Percentiles rank a stretch among this genome's conserved stretches.
phyloP scores from a whole-genome alignment of 2,329 filamentous ascomycete genomes.

The Knufia petricola region DNA sequence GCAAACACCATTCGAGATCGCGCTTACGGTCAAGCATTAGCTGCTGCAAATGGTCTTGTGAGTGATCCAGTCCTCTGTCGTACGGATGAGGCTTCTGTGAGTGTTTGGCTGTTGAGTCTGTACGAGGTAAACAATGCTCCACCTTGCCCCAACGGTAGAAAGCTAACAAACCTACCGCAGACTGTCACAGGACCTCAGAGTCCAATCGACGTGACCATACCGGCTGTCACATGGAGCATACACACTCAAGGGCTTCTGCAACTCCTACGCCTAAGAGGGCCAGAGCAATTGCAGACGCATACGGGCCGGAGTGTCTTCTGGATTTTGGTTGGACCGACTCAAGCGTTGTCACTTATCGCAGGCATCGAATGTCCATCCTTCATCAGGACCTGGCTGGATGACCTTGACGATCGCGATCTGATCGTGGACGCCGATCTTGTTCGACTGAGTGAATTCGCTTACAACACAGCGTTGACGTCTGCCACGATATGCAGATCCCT shows the following conservation, averaged over 20 bases:
- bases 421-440: conserved; percentile 5
- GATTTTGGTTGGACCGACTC: conserved; percentile 12
- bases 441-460: conserved; percentile 12
- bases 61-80: conserved; percentile 8
- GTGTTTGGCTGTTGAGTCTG: conserved; percentile 17
- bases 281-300: conserved; percentile 6
- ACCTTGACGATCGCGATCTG: conserved; percentile 8
- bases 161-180: conserved; percentile 1
- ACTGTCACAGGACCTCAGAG: conserved; percentile 11
- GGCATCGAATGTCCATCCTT: conserved; percentile 13
- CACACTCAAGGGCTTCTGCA: conserved; percentile 15
- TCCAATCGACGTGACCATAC: background rate
- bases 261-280: conserved; percentile 14
- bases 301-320: conserved; percentile 14
- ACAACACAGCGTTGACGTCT: conserved; percentile 10
- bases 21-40: conserved; percentile 14
- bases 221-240: conserved; percentile 12
- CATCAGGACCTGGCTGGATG: conserved; percentile 13
- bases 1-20: conserved; percentile 10
- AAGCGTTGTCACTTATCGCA: conserved; percentile 14
- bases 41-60: conserved; percentile 15
- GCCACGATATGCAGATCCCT: conserved; percentile 10
- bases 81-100: conserved; percentile 13
- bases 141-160: background rate
- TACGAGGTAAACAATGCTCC: conserved; percentile 15